Percentiles rank a stretch among this genome's conserved stretches.
phyloP scores from a whole-genome alignment of 139 green algal species.

The Coelastrella sp. region DNA sequence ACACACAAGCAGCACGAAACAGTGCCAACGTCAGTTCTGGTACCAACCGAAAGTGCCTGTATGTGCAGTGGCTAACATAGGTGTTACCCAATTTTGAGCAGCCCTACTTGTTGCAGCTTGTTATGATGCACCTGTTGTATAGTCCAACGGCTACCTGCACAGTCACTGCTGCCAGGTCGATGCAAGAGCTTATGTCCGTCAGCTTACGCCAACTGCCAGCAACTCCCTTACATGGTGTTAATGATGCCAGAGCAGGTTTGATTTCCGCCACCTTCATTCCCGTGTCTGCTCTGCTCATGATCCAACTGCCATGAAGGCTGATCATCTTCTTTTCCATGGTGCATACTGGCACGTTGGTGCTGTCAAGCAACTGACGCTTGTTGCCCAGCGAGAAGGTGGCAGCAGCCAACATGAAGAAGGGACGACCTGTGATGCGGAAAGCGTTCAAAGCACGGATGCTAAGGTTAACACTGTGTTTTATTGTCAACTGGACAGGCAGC shows the following conservation, averaged over 20 bases:
- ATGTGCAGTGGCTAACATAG: not conserved
- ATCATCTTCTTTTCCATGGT: constrained; percentile 26
- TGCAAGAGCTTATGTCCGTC: not conserved
- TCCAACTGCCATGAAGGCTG: constrained; percentile 1
- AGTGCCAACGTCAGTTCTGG: too few relatives aligned
- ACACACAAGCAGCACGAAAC: not conserved
- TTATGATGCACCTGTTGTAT: too few relatives aligned
- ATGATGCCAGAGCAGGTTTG: not conserved
- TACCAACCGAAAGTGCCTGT: too few relatives aligned
- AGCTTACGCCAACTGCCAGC: not conserved
- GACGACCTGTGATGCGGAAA: not conserved
- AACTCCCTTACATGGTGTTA: constrained; percentile 6
- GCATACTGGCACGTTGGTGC: not conserved
- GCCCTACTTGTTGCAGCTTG: too few relatives aligned
- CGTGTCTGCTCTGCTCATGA: not conserved
- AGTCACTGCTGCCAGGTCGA: not conserved
- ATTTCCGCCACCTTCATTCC: not conserved
- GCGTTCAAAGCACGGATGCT: not conserved
- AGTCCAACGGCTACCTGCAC: too few relatives aligned
- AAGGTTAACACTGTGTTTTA: not conserved
- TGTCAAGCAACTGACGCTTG: constrained; percentile 14
- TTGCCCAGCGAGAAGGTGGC: not conserved
- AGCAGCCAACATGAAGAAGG: constrained; percentile 26
- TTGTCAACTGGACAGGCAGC: not conserved
- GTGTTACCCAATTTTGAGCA: too few relatives aligned